Base-by-base conservation (phyloP, 148 eudicot genomes). In the Amaranthus hypochondriacus region DNA sequence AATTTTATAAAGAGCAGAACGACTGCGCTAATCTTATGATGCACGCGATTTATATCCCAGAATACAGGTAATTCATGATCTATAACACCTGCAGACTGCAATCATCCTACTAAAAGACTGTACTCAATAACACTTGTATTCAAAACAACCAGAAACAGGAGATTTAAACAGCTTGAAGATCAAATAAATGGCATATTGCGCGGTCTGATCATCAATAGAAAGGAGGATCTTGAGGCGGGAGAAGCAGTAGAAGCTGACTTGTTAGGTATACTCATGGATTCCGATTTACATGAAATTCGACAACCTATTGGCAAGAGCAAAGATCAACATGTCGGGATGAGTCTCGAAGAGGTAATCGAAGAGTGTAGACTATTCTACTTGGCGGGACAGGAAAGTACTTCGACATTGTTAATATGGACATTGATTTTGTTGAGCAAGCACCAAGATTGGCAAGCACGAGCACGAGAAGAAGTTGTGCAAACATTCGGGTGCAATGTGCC, bases 381-480 rank as follows among this genome's bases (percentile, higher is more conserved):
- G n/a, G 73, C 65, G 1, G 80, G 80, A 8, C 80, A 77, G 49
- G 80, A 77, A 51, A 71, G 75, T 5, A 77, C 80, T 59, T 78
- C 80, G 3, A 7, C 18, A 39, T 15, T 78, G 9, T 47, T 78
- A 3, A 73, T 78, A 1, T 78, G 81, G 77, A 50, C 77, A 11
- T 53, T 78, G 56, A 54, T 78, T 11, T 60, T 78, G 63, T 54
- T 78, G 64, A 78, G 81, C 64, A 78, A 78, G 77, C 60, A 78
- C 56, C 77, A 73, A 68, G 77, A 78, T 48, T 78, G 81, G 81
- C 81, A 78, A 73, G 64, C 52, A 7, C 48, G 56, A 68, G 81
- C 81, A 13, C 73, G 77, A 60, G 77, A 78, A 60, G 81, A 78
- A 78, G 77, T 78, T 13, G 8, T 73, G 14, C 53, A 53, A 13